Evolutionary conservation across 257 asterid genomes (phyloP), one percentile per base, ranked within the genome.

Genomic region (Gentiana straminea): DNA sequence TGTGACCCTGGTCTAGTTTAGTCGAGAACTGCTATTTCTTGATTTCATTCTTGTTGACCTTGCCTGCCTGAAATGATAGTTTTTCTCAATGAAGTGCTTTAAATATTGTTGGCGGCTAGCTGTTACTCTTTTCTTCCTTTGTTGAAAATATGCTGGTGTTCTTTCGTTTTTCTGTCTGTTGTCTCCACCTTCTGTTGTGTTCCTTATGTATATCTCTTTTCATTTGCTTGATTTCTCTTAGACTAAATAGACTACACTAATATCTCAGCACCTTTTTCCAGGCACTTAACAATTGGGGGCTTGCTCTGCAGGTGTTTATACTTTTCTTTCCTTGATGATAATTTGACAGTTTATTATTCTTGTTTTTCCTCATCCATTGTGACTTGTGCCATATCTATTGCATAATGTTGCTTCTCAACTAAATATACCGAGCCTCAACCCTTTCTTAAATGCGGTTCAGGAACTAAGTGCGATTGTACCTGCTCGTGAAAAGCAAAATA

Each of bases 201-300:
- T 36, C 11, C 4, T 54, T 11, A 72, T 60, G 49, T 46, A 2
- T 35, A 5, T 10, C 9, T 41, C 46, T 41, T 41, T 41, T 41
- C 46, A 41, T 41, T 41, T 41, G 8, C 46, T 4, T 41, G 46
- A 41, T 41, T 7, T 41, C 10, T 7, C 9, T 39, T 39, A 7
- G 0, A 3, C 44, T 39, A 7, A 1, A 7, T 39, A 4, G 8
- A 49, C 55, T 58, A 35, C 70, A 65, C 80, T 78, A 54, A 81
- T 66, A 52, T 52, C 41, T 56, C 37, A 43, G 54, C 50, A 55
- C 68, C 68, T 52, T 65, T 65, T 8, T 55, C 61, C 85, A 92
- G 99, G 99, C 99, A 47, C 93, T 92, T 62, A 92, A 92, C 83
- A 92, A 92, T 75, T 92, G 97, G 99, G 99, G 99, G 61, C 97